A percentile compares a stretch with the other conserved stretches of the same genome.
Conservation (phyloP, 169 alveolate species). For the Cryptosporidium bovis region DNA sequence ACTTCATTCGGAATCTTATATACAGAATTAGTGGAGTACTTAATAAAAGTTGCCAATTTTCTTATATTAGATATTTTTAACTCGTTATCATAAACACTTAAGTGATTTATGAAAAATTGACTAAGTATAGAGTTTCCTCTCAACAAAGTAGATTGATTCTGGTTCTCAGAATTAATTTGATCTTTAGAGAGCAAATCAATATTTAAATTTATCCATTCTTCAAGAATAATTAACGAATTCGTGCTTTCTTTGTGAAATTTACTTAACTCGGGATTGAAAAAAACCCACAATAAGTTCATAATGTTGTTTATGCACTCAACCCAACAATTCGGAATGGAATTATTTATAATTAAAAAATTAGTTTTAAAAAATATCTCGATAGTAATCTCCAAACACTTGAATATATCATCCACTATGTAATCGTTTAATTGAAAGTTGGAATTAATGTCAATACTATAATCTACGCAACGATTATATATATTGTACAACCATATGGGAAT, state of each 20-base stretch:
- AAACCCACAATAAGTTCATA: slow-evolving; percentile 14
- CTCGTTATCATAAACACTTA: slow-evolving; percentile 26
- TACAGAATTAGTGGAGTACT: slow-evolving; percentile 1
- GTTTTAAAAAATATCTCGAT: slow-evolving; percentile 36
- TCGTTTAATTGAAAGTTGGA: background rate
- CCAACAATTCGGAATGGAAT: slow-evolving; percentile 17
- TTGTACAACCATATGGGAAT: slow-evolving; percentile 56
- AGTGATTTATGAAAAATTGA: slow-evolving; percentile 42
- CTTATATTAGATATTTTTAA: slow-evolving; percentile 28
- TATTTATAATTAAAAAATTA: background rate
- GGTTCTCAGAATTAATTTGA: background rate
- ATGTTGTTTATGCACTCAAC: slow-evolving; percentile 18
- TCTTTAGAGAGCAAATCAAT: background rate
- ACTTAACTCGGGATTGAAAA: background rate
- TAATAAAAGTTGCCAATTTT: slow-evolving; percentile 40
- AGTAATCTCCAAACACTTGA: slow-evolving; percentile 10
- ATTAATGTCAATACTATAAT: background rate
- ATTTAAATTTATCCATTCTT: slow-evolving; percentile 30
- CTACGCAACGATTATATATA: slow-evolving; percentile 3
- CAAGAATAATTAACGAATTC: slow-evolving; percentile 3
- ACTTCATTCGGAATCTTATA: slow-evolving; percentile 56
- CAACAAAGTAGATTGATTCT: background rate
- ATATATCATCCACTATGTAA: slow-evolving; percentile 16
- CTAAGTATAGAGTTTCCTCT: slow-evolving; percentile 28
- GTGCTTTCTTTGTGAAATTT: slow-evolving; percentile 34